A percentile compares a stretch with the other conserved stretches of the same genome.
phyloP scores from a whole-genome alignment of 2,329 filamentous ascomycete genomes.

The Pleochaeta shiraiana region DNA sequence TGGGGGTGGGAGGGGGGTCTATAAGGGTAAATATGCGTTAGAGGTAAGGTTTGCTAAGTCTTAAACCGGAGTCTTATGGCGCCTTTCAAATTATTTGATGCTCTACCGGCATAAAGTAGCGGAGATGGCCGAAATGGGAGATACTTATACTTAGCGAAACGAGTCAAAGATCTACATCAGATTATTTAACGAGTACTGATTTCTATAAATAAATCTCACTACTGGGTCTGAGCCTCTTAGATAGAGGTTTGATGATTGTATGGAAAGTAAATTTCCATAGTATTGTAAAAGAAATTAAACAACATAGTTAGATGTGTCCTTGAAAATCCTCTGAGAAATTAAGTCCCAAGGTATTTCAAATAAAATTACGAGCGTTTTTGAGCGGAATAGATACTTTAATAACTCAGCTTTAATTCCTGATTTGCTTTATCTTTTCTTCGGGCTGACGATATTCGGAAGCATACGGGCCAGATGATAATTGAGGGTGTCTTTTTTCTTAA shows the following conservation, averaged over 20 bases:
- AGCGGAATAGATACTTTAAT: neutral
- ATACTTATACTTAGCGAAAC: neutral
- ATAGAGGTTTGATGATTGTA: too few species aligned
- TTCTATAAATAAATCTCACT: neutral
- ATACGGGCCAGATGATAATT: constrained; percentile 77
- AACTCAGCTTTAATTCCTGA: too few species aligned
- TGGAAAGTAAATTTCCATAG: neutral
- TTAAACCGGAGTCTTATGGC: constrained; percentile 3
- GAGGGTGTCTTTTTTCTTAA: constrained; percentile 51
- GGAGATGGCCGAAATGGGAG: neutral
- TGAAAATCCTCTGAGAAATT: neutral
- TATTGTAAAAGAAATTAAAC: neutral
- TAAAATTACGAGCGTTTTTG: neutral
- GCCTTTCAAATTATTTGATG: constrained; percentile 4
- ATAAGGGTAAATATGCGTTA: too few species aligned
- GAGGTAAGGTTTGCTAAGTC: neutral
- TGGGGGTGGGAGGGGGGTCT: too few species aligned
- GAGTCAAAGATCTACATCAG: too few species aligned
- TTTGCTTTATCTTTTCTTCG: constrained; percentile 42
- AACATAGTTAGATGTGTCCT: neutral
- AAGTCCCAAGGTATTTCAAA: neutral
- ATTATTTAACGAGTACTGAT: too few species aligned
- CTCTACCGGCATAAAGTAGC: neutral
- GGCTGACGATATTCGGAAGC: constrained; percentile 50
- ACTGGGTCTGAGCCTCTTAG: neutral